Percentiles rank a stretch among this genome's conserved stretches.
Conservation (phyloP, 2,329 filamentous ascomycete genomes). For the Coniochaeta prunicola region DNA sequence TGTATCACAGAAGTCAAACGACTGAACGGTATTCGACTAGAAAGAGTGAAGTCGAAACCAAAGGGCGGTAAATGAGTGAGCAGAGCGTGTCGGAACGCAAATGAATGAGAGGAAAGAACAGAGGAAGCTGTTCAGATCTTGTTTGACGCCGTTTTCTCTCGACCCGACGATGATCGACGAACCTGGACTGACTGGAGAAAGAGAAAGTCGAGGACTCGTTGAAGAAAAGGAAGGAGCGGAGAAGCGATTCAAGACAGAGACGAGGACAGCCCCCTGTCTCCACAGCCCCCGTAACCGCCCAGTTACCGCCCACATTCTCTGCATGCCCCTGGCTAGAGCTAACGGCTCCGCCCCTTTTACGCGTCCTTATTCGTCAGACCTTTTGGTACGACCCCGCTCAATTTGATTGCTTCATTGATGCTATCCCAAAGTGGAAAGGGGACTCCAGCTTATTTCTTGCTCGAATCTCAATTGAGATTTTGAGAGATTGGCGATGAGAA, state of each 20-base stretch:
- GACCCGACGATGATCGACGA: background rate
- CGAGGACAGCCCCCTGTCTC: conserved; percentile 6
- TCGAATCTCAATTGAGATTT: conserved; percentile 1
- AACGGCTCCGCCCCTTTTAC: background rate
- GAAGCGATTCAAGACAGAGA: conserved; percentile 9
- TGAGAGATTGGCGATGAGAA: background rate
- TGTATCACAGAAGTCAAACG: conserved; percentile 2
- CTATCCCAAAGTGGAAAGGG: background rate
- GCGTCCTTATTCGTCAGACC: background rate
- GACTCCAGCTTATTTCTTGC: background rate
- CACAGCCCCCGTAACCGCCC: background rate
- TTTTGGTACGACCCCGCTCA: background rate
- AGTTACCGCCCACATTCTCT: background rate
- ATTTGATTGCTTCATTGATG: background rate
- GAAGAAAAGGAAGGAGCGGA: conserved; percentile 14
- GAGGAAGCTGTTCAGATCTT: conserved; percentile 19
- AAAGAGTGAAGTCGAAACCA: background rate
- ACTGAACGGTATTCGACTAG: background rate
- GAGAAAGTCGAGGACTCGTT: conserved; percentile 18
- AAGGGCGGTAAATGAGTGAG: conserved; percentile 36
- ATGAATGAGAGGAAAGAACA: conserved; percentile 33
- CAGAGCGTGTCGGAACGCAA: conserved; percentile 13
- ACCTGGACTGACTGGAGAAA: conserved; percentile 15
- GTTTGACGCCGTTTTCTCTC: background rate
- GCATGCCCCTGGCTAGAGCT: background rate